Base-by-base conservation (phyloP, 2,329 filamentous ascomycete genomes). In the Fusarium incarnatum region DNA sequence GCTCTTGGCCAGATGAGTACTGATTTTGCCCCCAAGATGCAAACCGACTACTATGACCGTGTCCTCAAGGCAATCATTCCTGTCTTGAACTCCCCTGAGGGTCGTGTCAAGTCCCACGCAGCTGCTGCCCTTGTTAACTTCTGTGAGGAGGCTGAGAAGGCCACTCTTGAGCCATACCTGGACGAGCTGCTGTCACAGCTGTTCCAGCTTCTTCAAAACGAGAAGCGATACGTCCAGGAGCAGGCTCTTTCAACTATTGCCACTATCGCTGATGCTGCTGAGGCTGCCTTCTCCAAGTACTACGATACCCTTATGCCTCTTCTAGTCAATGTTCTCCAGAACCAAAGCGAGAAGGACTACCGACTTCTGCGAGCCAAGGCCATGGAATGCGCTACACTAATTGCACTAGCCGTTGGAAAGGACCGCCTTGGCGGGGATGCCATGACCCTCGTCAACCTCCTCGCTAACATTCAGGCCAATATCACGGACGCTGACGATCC, bases 1-100 rank as follows among this genome's bases (percentile, higher is more conserved):
- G 96, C 96, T 44, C 87, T 99, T n/a, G 96, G 96, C 28, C 96
- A 99, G 81, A 99, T 99, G 96, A 98, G 95, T 83, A 99, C 96
- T 32, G 96, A 99, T 78, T 99, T 99, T 80, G 95, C 97, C 15
- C 94, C 94, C 15, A 97, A 92, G 13, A 98, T 99, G 95, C 96
- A 99, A 81, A 92, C 93, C 73, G 96, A 97, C 75, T 97, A 97
- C 80, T 96, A 97, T 80, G 89, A 93, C 70, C 86, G 91, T 46
- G 93, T 99, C 18, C 87, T 99, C 54, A 93, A 91, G 73, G 94
- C 94, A 72, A 96, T 99, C 58, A 94, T 99, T 56, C 94, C 95
- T 2, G 95, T 98, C 1, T 87, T 99, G 8, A 89, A 94, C 76
- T 97, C 94, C 3, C 88, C 93, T 2, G 95, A 99, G 80, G 93